These are phyloP conservation scores for Aethionema arabicum DNA, from an alignment of 345 rosid species.

Conservation along the genomic window DNA sequence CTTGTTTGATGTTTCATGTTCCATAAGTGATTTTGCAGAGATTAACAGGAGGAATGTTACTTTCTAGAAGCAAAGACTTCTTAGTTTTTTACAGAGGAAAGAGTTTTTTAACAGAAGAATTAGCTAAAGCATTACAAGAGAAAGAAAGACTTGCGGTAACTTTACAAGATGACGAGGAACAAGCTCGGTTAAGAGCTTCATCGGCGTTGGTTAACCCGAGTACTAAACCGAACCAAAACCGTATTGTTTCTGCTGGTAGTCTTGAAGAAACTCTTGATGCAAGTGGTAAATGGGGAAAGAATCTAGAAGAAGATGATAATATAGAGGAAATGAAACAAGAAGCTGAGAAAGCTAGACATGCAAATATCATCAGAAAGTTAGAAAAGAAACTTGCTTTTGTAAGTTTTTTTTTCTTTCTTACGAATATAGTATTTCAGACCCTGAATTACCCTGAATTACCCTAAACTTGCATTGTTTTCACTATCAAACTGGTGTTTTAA, in stretches of 20 bases:
- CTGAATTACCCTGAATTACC: no score
- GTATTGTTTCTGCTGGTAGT: conserved; percentile 68
- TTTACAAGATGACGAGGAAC: conserved; percentile 81
- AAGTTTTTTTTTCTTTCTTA: conserved; percentile 42
- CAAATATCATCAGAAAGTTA: conserved; percentile 62
- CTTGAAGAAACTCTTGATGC: conserved; percentile 90
- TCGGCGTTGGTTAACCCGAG: conserved; percentile 52
- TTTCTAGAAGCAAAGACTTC: conserved; percentile 86
- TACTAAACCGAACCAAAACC: conserved; percentile 39
- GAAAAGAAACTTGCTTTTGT: conserved; percentile 73
- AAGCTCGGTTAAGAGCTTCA: conserved; percentile 72
- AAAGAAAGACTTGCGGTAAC: conserved; percentile 69
- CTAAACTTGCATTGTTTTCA: no score
- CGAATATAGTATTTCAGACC: no score
- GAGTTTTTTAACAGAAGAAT: conserved; percentile 68
- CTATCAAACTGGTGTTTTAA: no score
- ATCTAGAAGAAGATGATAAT: conserved; percentile 50
- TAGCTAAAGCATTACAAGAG: conserved; percentile 75
- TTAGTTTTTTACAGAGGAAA: conserved; percentile 96
- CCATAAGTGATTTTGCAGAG: conserved; percentile 51
- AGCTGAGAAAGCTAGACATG: conserved; percentile 66
- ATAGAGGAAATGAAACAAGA: conserved; percentile 60
- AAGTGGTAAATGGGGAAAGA: conserved; percentile 72
- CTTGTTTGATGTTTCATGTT: background rate
- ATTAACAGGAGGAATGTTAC: conserved; percentile 84